phyloP scores from a whole-genome alignment of 1,139 yeast species.

The Suhomyces bokatorum region DNA sequence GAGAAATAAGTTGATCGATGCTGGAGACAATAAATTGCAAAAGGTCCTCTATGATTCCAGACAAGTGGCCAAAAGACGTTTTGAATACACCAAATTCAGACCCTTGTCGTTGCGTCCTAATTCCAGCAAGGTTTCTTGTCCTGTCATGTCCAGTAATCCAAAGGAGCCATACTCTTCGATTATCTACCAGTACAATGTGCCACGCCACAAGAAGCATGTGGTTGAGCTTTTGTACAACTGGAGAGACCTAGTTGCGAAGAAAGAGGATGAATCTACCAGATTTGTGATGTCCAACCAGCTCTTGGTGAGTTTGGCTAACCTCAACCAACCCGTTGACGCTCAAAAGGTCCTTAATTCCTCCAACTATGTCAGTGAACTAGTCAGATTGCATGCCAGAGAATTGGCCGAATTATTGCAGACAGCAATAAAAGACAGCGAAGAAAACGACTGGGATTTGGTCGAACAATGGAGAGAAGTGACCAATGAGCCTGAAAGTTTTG shows the following conservation, averaged over 20 bases:
- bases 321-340: conserved; percentile 55
- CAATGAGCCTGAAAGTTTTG: conserved; percentile 9
- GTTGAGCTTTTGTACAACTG: conserved; percentile 69
- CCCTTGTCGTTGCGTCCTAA: conserved; percentile 37
- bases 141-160: conserved; percentile 47
- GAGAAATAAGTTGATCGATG: conserved; percentile 59
- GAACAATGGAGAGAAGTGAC: conserved; percentile 25
- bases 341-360: conserved; percentile 57
- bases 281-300: conserved; percentile 83
- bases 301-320: conserved; percentile 59
- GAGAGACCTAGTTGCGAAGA: conserved; percentile 79
- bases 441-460: conserved; percentile 23
- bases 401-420: conserved; percentile 55
- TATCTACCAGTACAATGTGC: conserved; percentile 66
- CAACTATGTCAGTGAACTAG: conserved; percentile 54
- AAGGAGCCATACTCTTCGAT: conserved; percentile 61
- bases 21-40: conserved; percentile 44
- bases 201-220: conserved; percentile 53
- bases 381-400: conserved; percentile 55
- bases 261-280: conserved; percentile 80
- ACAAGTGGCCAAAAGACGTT: conserved; percentile 76
- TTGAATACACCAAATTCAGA: conserved; percentile 68
- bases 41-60: conserved; percentile 77
- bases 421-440: conserved; percentile 26
- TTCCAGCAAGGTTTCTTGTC: conserved; percentile 42